These are phyloP conservation scores for Kingdonia uniflora DNA, from an alignment of 164 flowering plant species.

Conservation along the genomic window DNA sequence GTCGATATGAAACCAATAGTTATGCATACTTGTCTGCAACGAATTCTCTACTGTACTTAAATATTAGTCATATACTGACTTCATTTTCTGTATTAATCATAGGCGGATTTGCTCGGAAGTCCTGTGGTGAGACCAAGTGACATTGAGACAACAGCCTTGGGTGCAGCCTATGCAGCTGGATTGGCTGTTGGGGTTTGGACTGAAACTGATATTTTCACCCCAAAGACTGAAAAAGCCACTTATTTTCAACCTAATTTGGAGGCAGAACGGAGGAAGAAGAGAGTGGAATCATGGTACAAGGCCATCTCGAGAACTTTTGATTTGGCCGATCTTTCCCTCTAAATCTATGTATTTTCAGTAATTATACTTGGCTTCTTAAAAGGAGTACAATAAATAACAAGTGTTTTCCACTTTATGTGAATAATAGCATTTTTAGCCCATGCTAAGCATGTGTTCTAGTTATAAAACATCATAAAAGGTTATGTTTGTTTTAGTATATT, in stretches of 20 bases:
- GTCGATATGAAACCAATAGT: background rate
- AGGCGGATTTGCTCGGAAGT: conserved; percentile 78
- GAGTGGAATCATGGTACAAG: conserved; percentile 77
- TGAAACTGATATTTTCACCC: conserved; percentile 47
- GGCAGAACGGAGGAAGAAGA: conserved; percentile 60
- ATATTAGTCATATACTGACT: background rate
- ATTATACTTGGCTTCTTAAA: conserved; percentile 6
- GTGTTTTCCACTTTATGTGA: background rate
- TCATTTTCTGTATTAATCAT: background rate
- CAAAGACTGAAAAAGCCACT: conserved; percentile 30
- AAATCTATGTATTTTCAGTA: conserved; percentile 9
- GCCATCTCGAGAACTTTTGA: conserved; percentile 77
- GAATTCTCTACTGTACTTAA: background rate
- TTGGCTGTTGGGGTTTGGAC: conserved; percentile 83
- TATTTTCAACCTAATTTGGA: conserved; percentile 39
- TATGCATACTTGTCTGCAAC: no score
- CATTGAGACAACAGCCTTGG: conserved; percentile 95
- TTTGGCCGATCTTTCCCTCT: conserved; percentile 78
- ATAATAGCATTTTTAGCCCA: no score
- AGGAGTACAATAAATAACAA: background rate
- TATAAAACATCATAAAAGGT: no score
- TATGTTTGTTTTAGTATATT: no score
- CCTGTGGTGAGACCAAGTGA: conserved; percentile 86
- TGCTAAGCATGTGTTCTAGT: no score
- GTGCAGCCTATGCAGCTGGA: conserved; percentile 97